A percentile compares a stretch with the other conserved stretches of the same genome.
Conservation (phyloP, 2,329 filamentous ascomycete species). For the Fusarium decemcellulare region DNA sequence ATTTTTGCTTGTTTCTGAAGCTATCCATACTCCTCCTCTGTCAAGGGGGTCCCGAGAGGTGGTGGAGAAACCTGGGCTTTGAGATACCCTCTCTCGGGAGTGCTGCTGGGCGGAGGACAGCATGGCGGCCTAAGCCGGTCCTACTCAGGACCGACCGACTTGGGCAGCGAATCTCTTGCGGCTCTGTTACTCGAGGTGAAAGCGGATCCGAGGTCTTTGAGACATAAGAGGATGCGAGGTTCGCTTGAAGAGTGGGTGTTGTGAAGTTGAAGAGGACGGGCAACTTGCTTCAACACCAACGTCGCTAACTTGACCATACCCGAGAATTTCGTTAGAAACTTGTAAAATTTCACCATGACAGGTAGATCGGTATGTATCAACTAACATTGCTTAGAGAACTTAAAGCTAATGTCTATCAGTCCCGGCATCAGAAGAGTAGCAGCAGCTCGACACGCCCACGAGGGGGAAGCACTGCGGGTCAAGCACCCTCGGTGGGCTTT, state of each 20-base stretch:
- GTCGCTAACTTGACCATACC: not conserved
- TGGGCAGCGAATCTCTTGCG: conserved; percentile 44
- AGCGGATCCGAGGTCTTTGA: conserved; percentile 1
- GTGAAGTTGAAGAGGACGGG: not conserved
- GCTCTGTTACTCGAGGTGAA: conserved; percentile 31
- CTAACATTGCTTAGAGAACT: not conserved
- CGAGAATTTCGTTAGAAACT: not conserved
- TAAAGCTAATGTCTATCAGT: conserved; percentile 21
- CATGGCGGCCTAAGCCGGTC: conserved; percentile 43
- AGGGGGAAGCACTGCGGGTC: conserved; percentile 17
- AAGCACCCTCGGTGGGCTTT: conserved; percentile 46
- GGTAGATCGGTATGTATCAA: conserved; percentile 19
- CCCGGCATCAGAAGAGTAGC: conserved; percentile 14
- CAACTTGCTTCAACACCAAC: not conserved
- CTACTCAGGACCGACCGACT: conserved; percentile 26
- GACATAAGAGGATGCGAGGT: conserved; percentile 37
- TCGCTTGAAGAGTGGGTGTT: not conserved
- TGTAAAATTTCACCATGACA: conserved; percentile 11
- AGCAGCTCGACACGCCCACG: conserved; percentile 19
- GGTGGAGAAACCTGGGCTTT: not conserved
- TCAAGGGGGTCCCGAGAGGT: conserved; percentile 3
- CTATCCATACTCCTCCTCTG: conserved; percentile 3
- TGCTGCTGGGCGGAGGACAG: conserved; percentile 20
- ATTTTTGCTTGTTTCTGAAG: conserved; percentile 20
- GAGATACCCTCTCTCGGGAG: conserved; percentile 4